Percentiles rank a stretch among this genome's conserved stretches.
Evolutionary conservation across 2,329 filamentous ascomycete genomes (phyloP).

Genomic region (Teratosphaeria nubilosa): DNA sequence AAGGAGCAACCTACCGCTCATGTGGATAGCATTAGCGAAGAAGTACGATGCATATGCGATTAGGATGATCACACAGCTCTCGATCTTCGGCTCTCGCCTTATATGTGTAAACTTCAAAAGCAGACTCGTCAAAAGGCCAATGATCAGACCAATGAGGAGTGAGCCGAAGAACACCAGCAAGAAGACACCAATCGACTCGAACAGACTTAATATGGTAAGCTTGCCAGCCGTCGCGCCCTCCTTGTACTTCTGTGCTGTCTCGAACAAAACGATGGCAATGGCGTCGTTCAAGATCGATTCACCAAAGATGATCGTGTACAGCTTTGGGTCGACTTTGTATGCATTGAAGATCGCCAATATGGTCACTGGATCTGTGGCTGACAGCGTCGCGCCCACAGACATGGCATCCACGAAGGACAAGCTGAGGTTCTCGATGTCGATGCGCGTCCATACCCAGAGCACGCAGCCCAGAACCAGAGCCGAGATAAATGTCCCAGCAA

Average conservation of each 20-base stretch:
- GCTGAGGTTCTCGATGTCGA: conserved; percentile 74
- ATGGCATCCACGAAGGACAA: conserved; percentile 94
- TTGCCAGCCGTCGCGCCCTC: conserved; percentile 58
- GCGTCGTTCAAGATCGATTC: conserved; percentile 98
- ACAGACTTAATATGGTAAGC: conserved; percentile 69
- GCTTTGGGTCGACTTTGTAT: conserved; percentile 97
- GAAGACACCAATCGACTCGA: conserved; percentile 90
- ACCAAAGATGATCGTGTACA: conserved; percentile 97
- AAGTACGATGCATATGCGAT: conserved; percentile 97
- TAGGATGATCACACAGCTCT: conserved; percentile 86
- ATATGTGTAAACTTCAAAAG: conserved; percentile 92
- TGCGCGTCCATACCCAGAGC: conserved; percentile 76
- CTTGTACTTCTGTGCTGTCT: conserved; percentile 90
- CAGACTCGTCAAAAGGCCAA: conserved; percentile 79
- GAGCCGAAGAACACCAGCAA: conserved; percentile 93
- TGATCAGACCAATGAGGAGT: conserved; percentile 74
- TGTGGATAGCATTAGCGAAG: conserved; percentile 88
- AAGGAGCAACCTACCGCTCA: conserved; percentile 63
- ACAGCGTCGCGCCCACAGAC: conserved; percentile 89
- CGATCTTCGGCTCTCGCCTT: conserved; percentile 85
- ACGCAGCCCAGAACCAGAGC: conserved; percentile 88
- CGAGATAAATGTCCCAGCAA: conserved; percentile 93
- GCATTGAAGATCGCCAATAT: conserved; percentile 98
- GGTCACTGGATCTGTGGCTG: conserved; percentile 92
- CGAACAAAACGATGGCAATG: conserved; percentile 95